Conservation (phyloP, 805 yeast genomes). For the Teunomyces gatunensis region DNA sequence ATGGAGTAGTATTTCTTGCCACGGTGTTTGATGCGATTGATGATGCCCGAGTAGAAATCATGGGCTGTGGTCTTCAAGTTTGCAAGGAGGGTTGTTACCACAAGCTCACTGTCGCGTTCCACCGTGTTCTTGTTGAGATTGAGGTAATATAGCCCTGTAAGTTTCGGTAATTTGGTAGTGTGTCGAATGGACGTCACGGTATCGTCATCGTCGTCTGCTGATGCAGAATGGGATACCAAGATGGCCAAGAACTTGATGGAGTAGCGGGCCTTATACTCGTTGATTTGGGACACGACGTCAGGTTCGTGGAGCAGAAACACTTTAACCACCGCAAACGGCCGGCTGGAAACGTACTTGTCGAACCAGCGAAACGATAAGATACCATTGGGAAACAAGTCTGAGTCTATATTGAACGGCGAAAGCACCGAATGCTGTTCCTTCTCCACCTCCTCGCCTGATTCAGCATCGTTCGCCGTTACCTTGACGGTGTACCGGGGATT, state of each 20-base stretch:
- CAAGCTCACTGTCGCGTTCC: slow-evolving; percentile 28
- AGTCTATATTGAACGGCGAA: slow-evolving; percentile 38
- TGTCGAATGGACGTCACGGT: slow-evolving; percentile 25
- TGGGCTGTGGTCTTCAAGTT: slow-evolving; percentile 25
- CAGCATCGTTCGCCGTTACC: not conserved
- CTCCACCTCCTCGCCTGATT: not conserved
- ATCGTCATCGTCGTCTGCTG: slow-evolving; percentile 20
- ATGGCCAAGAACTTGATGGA: slow-evolving; percentile 23
- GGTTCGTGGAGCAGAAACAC: slow-evolving; percentile 14
- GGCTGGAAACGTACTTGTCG: slow-evolving; percentile 24
- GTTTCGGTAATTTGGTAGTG: slow-evolving; percentile 27
- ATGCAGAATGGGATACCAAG: slow-evolving; percentile 15
- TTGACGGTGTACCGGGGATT: slow-evolving; percentile 29
- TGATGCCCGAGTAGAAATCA: slow-evolving; percentile 35
- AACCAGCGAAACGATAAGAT: slow-evolving; percentile 35
- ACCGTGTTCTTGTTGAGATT: slow-evolving; percentile 12
- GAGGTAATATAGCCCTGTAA: slow-evolving; percentile 30
- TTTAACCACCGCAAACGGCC: slow-evolving; percentile 34
- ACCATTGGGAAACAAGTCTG: slow-evolving; percentile 28
- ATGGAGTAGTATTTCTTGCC: slow-evolving; percentile 35
- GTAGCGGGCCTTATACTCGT: slow-evolving; percentile 7
- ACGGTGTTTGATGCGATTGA: slow-evolving; percentile 31
- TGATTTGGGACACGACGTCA: slow-evolving; percentile 8
- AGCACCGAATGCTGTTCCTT: slow-evolving; percentile 23
- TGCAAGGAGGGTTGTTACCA: slow-evolving; percentile 29